phyloP scores from a whole-genome alignment of 768 basidiomycete genomes.

The Leccinum subtestaceum region DNA sequence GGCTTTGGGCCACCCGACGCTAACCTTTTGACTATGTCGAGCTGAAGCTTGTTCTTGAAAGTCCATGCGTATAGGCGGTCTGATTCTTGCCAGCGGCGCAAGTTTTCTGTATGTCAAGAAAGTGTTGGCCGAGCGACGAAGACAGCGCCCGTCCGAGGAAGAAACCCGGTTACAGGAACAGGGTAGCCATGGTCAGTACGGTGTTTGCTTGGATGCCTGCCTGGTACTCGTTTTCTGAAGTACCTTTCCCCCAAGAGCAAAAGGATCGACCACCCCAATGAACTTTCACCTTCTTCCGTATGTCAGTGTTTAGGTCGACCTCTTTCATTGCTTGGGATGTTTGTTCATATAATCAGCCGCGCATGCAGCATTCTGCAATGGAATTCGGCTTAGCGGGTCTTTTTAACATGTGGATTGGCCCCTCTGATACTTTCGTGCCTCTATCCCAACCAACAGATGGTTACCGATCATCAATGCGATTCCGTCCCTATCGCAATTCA shows the following conservation, averaged over 20 bases:
- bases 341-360: neutral
- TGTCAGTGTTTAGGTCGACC: neutral
- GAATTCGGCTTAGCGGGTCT: neutral
- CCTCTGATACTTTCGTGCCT: neutral
- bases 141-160: slow-evolving; percentile 18
- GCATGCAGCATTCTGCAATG: slow-evolving; percentile 3
- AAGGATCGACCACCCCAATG: slow-evolving; percentile 6
- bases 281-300: neutral
- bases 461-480: neutral
- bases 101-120: slow-evolving; percentile 33
- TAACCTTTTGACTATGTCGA: neutral
- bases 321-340: neutral
- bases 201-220: neutral
- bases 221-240: slow-evolving; percentile 10
- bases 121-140: slow-evolving; percentile 25
- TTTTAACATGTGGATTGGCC: neutral
- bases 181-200: neutral
- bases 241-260: slow-evolving; percentile 3
- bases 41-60: slow-evolving; percentile 4
- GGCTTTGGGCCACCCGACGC: neutral
- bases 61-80: slow-evolving; percentile 26
- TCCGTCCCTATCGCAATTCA: neutral
- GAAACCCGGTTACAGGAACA: slow-evolving; percentile 17
- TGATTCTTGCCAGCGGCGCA: slow-evolving; percentile 28
- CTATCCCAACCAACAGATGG: neutral